Evolutionary conservation across 495 filamentous ascomycete species (phyloP).

Genomic region (Aspergillus sclerotiicarbonarius): DNA sequence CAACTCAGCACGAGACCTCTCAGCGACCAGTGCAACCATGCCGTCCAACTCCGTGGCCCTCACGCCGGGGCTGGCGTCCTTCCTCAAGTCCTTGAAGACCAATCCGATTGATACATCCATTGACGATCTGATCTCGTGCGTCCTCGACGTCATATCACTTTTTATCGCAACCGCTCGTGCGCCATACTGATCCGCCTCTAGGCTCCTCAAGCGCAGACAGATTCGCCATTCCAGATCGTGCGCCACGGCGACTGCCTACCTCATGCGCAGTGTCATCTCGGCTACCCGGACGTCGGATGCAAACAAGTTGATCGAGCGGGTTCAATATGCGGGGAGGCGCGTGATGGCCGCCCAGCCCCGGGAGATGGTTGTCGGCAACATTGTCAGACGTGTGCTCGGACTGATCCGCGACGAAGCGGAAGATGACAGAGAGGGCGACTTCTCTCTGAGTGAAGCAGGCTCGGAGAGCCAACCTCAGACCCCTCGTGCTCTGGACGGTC

Average conservation of each 20-base stretch:
- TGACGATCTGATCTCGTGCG: conserved; percentile 77
- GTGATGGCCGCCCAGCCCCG: conserved; percentile 78
- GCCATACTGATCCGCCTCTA: conserved; percentile 31
- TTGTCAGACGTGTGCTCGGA: conserved; percentile 84
- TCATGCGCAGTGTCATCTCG: conserved; percentile 80
- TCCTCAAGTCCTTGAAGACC: conserved; percentile 72
- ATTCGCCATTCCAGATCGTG: conserved; percentile 83
- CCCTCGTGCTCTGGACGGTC: conserved; percentile 40
- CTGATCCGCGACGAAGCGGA: conserved; percentile 88
- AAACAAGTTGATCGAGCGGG: conserved; percentile 69
- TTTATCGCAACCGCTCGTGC: conserved; percentile 10
- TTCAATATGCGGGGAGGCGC: conserved; percentile 70
- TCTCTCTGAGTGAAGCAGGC: conserved; percentile 50
- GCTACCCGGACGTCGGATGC: conserved; percentile 65
- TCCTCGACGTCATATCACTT: conserved; percentile 9
- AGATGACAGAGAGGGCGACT: conserved; percentile 71
- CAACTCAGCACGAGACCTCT: background rate
- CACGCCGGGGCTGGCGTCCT: conserved; percentile 70
- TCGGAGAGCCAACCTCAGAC: conserved; percentile 51
- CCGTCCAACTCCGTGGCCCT: conserved; percentile 44
- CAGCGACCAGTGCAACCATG: conserved; percentile 35
- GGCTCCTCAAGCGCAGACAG: conserved; percentile 85
- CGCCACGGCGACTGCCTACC: conserved; percentile 83
- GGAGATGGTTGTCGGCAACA: conserved; percentile 90
- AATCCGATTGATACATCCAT: conserved; percentile 74